Evolutionary conservation across 2,329 filamentous ascomycete genomes (phyloP), one percentile per base, ranked within the genome.

Genomic region (Pestalotiopsis sp.): DNA sequence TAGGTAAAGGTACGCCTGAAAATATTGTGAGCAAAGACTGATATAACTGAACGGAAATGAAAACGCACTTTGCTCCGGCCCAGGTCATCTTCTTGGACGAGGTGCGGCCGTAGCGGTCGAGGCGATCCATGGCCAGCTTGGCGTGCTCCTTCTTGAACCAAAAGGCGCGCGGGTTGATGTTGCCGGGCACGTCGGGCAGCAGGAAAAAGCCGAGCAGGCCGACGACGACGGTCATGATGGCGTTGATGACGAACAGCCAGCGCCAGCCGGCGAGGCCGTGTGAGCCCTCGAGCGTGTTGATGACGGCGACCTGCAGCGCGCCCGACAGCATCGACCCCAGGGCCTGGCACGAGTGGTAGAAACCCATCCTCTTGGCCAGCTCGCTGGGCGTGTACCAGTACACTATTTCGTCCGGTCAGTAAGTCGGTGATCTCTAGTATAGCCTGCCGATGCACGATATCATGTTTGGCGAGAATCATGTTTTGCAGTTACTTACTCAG

Each of bases 171-270:
- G 82, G 80, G 20, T 80, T 81, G 1, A 81, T 78, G 2, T 74
- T 76, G 45, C 81, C 81, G 0, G 82, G 82, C 11, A 83, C 78
- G 17, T 82, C 82, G 0, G 82, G 82, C 31, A 80, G 70, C 38
- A 88, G 82, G 55, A 87, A 74, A 71, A 84, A 87, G 0, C 87
- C 87, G 2, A 84, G 79, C 2, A 85, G 65, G 0, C 86, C 85
- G 11, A 88, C 82, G 0, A 83, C 82, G 2, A 88, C 79, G 1
- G 84, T 87, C 76, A 88, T 88, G 31, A 87, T 78, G 1, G 84
- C 86, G 69, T 88, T 87, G 58, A 89, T 86, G 27, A 89, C 82
- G 65, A 88, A 90, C 0, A 88, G 76, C 85, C 83, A 85, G 31
- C 81, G 75, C 85, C 85, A 87, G 0, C 85, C 86, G 0, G 84